Percentiles rank a stretch among this genome's conserved stretches.
phyloP scores from a whole-genome alignment of 257 asterid species.

The Solanum sitiens region DNA sequence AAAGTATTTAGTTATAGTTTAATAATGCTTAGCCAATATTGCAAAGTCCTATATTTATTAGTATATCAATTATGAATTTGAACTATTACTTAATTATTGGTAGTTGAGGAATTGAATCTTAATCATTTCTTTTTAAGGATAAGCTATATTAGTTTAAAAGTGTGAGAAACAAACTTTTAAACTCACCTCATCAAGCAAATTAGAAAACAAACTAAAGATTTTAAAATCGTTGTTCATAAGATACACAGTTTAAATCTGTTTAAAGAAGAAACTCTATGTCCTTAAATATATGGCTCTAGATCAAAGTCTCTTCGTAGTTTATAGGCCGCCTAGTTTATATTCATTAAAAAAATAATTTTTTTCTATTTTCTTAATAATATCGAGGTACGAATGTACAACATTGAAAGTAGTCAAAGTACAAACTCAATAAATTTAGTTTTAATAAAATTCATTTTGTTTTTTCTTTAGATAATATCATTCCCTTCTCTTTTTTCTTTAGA shows the following conservation, averaged over 20 bases:
- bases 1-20: not conserved
- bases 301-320: not conserved
- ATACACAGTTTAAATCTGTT: too few relatives aligned
- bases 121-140: not conserved
- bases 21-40: not conserved
- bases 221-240: too few relatives aligned
- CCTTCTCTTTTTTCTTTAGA: too few relatives aligned
- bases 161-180: not conserved
- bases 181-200: too few relatives aligned
- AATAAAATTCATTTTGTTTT: not conserved
- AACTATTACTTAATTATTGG: not conserved
- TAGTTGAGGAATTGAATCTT: not conserved
- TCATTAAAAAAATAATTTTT: not conserved
- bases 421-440: too few relatives aligned
- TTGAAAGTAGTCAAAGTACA: too few relatives aligned
- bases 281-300: not conserved
- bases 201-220: too few relatives aligned
- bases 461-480: too few relatives aligned
- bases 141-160: not conserved
- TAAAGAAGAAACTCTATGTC: too few relatives aligned
- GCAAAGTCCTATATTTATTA: not conserved
- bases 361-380: too few relatives aligned
- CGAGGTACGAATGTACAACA: too few relatives aligned
- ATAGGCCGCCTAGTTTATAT: not conserved
- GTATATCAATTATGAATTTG: not conserved